Evolutionary conservation across 2,329 filamentous ascomycete genomes (phyloP), one percentile per base, ranked within the genome.

Genomic region (Cytospora piceicola): DNA sequence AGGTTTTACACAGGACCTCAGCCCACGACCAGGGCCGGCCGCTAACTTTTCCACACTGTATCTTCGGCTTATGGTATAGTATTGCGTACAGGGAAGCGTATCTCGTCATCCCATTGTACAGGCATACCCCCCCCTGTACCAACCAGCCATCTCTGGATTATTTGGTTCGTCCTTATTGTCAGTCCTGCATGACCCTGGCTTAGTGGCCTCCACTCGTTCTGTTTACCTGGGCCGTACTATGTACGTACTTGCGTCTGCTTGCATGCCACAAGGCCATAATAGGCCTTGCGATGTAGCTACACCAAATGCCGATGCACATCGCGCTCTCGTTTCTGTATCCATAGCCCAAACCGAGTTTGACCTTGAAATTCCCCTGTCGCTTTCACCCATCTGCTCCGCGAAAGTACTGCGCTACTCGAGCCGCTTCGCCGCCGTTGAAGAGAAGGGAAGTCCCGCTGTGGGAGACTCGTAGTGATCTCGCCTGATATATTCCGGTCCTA

Each of bases 191-290:
- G 56, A 61, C 27, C 51, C 59, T 57, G 55, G 59, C 32, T 58
- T 62, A 65, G 58, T 55, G 61, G 52, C 53, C 42, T 52, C 63
- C 63, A 60, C 63, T 52, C 49, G 22, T 42, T 51, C n/a, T 24
- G 46, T 42, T 24, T 39, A n/a, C 42, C 34, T 62, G 53, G 46
- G 53, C 32, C 51, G 34, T 30, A 27, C 55, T 24, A 59, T 66
- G 59, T 59, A 57, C 34, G 9, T 24, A 24, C 46, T 20, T 22
- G n/a, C n/a, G 46, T 32, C 36, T 34, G 56, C 52, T 57, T 67
- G 66, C 66, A 62, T 42, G 57, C 52, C 55, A 58, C 27, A 20
- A 42, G 14, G 20, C 22, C n/a, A 30, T 36, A 24, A 30, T 42
- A 57, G 22, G 39, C 34, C 46, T 57, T 63, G 53, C 32, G 22